These are phyloP conservation scores for Candida morakotiae DNA, from an alignment of 805 yeast species.

Conservation along the genomic window DNA sequence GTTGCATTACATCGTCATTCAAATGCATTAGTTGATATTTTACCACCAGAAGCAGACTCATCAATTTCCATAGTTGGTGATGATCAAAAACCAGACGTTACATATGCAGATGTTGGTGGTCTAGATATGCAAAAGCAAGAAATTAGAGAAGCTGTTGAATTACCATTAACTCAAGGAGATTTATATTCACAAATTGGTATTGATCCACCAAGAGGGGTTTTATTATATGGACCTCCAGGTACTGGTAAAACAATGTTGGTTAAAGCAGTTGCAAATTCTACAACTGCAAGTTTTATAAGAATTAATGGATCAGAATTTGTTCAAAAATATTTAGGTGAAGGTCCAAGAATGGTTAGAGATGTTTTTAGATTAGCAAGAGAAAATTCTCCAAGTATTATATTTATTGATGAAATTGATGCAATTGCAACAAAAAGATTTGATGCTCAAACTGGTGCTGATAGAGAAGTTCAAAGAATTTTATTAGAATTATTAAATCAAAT, in stretches of 20 bases:
- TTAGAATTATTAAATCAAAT: constrained; percentile 94
- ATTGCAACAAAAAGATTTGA: constrained; percentile 98
- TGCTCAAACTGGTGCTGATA: constrained; percentile 99
- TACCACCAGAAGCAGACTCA: constrained; percentile 98
- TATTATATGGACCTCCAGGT: constrained; percentile 99
- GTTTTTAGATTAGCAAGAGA: constrained; percentile 96
- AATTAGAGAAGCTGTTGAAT: constrained; percentile 96
- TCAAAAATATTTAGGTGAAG: constrained; percentile 97
- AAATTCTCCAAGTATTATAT: constrained; percentile 93
- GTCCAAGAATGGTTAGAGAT: constrained; percentile 99
- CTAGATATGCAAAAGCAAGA: constrained; percentile 99
- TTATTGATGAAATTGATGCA: constrained; percentile 98
- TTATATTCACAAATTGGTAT: constrained; percentile 96
- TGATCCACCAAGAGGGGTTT: constrained; percentile 97
- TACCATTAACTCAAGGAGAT: constrained; percentile 94
- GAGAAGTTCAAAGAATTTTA: constrained; percentile 97
- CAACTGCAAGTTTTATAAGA: constrained; percentile 93
- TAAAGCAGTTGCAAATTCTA: constrained; percentile 95
- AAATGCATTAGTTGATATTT: constrained; percentile 92
- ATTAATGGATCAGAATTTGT: constrained; percentile 98
- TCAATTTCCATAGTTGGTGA: constrained; percentile 93
- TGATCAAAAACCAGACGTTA: constrained; percentile 85
- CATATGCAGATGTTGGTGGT: constrained; percentile 98
- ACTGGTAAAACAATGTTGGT: constrained; percentile 99
- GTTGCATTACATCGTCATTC: constrained; percentile 98